A percentile compares a stretch with the other conserved stretches of the same genome.
Evolutionary conservation across 257 asterid genomes (phyloP).

Genomic region (Solanum appendiculatum): DNA sequence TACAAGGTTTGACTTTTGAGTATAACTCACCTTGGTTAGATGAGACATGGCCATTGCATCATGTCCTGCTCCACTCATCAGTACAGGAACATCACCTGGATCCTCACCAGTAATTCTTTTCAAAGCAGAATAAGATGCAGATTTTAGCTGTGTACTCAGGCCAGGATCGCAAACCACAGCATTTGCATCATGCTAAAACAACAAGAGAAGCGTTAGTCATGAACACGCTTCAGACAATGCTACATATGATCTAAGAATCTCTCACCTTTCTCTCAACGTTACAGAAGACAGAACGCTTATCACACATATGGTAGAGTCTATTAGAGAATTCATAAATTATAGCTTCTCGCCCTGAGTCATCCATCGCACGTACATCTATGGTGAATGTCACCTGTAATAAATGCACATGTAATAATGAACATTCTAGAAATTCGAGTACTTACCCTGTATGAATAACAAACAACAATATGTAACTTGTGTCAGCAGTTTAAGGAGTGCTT

Average conservation of each 20-base stretch:
- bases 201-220: background rate
- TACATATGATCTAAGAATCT: background rate
- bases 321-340: conserved; percentile 64
- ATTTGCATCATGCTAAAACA: conserved; percentile 75
- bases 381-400: conserved; percentile 72
- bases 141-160: conserved; percentile 56
- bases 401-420: background rate
- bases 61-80: conserved; percentile 99
- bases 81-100: conserved; percentile 44
- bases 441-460: background rate
- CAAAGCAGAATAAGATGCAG: conserved; percentile 60
- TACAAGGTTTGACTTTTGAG: background rate
- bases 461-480: background rate
- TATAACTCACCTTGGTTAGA: conserved; percentile 54
- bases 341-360: conserved; percentile 87
- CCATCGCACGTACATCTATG: conserved; percentile 84
- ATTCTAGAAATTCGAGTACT: background rate
- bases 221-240: background rate
- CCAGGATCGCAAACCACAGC: conserved; percentile 69
- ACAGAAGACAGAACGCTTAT: conserved; percentile 69
- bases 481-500: conserved; percentile 16
- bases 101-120: conserved; percentile 45
- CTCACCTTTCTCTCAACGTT: conserved; percentile 76
- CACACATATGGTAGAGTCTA: conserved; percentile 62
- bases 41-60: conserved; percentile 99